These are phyloP conservation scores for Russula ochroleuca DNA, from an alignment of 768 basidiomycete genomes.

Conservation along the genomic window DNA sequence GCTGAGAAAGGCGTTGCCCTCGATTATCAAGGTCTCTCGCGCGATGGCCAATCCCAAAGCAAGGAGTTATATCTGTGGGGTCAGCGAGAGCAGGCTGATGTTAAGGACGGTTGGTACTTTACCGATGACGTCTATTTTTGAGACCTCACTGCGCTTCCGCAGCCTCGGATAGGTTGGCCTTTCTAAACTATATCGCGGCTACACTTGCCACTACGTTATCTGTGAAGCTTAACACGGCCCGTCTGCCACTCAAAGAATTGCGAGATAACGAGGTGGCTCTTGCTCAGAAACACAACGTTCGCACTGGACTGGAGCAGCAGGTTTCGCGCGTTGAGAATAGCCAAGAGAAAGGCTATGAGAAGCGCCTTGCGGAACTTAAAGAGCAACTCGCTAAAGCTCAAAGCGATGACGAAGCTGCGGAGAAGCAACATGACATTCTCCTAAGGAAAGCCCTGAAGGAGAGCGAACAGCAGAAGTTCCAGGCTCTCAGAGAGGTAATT, in stretches of 20 bases:
- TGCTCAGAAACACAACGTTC: conserved; percentile 57
- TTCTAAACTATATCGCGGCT: conserved; percentile 73
- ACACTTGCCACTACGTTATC: conserved; percentile 60
- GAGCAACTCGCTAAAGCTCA: conserved; percentile 65
- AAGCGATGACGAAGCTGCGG: conserved; percentile 56
- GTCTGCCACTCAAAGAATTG: conserved; percentile 63
- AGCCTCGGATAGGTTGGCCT: conserved; percentile 78
- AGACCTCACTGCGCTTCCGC: not conserved
- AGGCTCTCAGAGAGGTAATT: conserved; percentile 71
- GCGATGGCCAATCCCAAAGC: conserved; percentile 67
- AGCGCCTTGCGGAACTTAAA: conserved; percentile 63
- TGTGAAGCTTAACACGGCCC: conserved; percentile 56
- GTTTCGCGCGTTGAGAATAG: conserved; percentile 63
- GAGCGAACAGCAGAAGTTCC: conserved; percentile 75
- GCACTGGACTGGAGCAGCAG: conserved; percentile 54
- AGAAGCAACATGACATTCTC: conserved; percentile 65
- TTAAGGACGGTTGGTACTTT: conserved; percentile 63
- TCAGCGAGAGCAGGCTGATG: conserved; percentile 60
- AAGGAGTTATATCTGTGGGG: conserved; percentile 88
- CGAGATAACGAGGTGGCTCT: conserved; percentile 65
- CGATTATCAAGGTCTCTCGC: conserved; percentile 61
- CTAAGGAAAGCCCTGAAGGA: conserved; percentile 74
- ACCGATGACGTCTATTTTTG: not conserved
- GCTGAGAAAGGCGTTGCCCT: conserved; percentile 72
- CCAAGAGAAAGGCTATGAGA: conserved; percentile 59